These are phyloP conservation scores for Saprolegnia parasitica DNA, from an alignment of 352 stramenopile genomes.

Conservation along the genomic window DNA sequence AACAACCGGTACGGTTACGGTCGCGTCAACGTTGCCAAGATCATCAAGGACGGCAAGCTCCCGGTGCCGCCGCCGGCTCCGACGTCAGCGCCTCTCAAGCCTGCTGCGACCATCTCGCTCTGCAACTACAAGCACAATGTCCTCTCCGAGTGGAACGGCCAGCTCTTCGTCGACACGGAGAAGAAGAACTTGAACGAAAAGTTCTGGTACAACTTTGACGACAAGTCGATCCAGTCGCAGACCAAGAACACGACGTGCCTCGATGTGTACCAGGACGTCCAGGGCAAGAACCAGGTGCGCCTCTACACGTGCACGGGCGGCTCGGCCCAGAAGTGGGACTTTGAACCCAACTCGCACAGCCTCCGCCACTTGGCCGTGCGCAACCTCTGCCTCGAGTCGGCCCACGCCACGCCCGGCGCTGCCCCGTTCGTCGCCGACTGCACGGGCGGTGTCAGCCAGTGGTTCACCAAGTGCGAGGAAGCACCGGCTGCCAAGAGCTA, in stretches of 20 bases:
- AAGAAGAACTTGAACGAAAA: constrained; percentile 16
- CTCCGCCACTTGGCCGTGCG: neutral
- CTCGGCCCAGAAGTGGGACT: neutral
- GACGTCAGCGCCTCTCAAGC: neutral
- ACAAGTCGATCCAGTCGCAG: constrained; percentile 10
- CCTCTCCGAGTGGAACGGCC: constrained; percentile 4
- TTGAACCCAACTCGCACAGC: neutral
- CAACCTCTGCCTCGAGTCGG: constrained; percentile 2
- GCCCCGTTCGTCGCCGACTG: neutral
- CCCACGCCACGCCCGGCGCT: neutral
- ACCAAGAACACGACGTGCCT: neutral
- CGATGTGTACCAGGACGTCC: neutral
- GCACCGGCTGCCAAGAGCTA: neutral
- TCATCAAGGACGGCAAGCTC: constrained; percentile 28
- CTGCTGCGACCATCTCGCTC: neutral
- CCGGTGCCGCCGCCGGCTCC: neutral
- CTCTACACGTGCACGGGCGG: constrained; percentile 2
- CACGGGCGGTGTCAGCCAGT: constrained; percentile 3
- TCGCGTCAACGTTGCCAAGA: constrained; percentile 33
- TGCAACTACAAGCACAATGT: constrained; percentile 5
- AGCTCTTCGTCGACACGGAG: constrained; percentile 11
- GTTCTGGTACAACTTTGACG: neutral
- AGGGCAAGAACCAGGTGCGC: neutral
- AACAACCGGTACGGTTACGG: constrained; percentile 41
- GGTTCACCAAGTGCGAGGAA: neutral